Base-by-base conservation (phyloP, 352 stramenopile genomes). In the Phytophthora chlamydospora region DNA sequence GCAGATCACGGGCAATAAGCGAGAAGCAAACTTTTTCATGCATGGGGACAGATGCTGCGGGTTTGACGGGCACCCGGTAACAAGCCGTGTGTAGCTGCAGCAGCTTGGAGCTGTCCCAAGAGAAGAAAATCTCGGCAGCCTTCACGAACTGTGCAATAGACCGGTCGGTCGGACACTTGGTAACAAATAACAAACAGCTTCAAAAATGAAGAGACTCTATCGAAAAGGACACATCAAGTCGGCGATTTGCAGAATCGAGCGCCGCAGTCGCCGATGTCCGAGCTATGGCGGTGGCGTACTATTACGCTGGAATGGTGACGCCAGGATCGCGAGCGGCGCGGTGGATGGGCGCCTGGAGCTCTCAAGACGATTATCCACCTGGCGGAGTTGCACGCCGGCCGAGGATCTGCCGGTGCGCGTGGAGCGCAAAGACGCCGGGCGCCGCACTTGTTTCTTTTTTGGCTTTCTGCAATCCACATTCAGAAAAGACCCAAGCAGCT, bases 201-300 rank as follows among this genome's bases (percentile, higher is more conserved):
- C 24, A 29, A 29, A 29, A 29, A 29, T 29, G 24, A 29, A 29
- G 19, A 49, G 31, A 49, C 50, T 56, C 51, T 59, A 13, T 59
- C 27, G 16, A 55, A 58, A 66, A 47, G 51, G 50, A 44, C 39
- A 55, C 53, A 66, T 65, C 62, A 70, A 70, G 27, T 70, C 47
- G 47, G 41, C 24, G 62, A 66, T 71, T 71, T 71, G 62, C 60
- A 67, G 47, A 58, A 41, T 29, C 40, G 41, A 57, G 19, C 48
- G 34, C 34, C 9, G 21, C 17, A 9, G 35, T 45, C n/a, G 16
- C 31, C 31, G 31, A 16, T 27, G 33, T 43, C 48, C 19, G 47
- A 49, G 16, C 16, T 60, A 39, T 66, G 42, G 31, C 43, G 45
- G 49, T 66, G 58, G 36, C 41, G 58, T 60, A n/a, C n/a, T n/a